A percentile compares a stretch with the other conserved stretches of the same genome.
Evolutionary conservation across 768 basidiomycete species (phyloP).

Genomic region (Hydnum rufescens): DNA sequence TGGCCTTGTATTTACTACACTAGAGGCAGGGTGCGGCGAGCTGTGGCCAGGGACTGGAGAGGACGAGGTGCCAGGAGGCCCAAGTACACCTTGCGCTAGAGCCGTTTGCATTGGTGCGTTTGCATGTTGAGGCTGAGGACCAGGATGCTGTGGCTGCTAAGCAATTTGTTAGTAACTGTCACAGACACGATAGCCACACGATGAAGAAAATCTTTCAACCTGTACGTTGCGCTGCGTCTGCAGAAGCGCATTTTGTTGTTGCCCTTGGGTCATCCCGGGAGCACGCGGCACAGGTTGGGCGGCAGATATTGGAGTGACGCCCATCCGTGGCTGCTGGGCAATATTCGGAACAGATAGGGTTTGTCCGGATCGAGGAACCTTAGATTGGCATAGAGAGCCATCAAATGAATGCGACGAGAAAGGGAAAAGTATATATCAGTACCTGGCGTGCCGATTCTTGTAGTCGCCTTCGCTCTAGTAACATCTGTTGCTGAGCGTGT

Average conservation of each 20-base stretch:
- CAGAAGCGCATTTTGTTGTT: conserved; percentile 7
- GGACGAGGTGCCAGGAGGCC: not conserved
- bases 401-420: not conserved
- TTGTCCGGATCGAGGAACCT: not conserved
- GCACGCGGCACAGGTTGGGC: not conserved
- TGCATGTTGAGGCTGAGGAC: not conserved
- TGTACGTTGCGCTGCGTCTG: no score
- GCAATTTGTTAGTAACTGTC: not conserved
- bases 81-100: not conserved
- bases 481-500: not conserved
- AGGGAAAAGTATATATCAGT: not conserved
- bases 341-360: not conserved
- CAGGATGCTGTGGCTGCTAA: not conserved
- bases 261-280: conserved; percentile 2
- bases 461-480: not conserved
- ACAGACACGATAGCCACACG: no score
- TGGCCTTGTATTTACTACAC: not conserved
- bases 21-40: conserved; percentile 1
- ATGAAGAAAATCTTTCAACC: no score
- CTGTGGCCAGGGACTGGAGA: conserved; percentile 1
- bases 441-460: not conserved
- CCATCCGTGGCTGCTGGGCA: not conserved
- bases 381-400: not conserved
- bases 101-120: not conserved
- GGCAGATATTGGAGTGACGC: not conserved